Base-by-base conservation (phyloP, 225 moss, liverwort and hornwort genomes). In the Physcomitrellopsis africana region DNA sequence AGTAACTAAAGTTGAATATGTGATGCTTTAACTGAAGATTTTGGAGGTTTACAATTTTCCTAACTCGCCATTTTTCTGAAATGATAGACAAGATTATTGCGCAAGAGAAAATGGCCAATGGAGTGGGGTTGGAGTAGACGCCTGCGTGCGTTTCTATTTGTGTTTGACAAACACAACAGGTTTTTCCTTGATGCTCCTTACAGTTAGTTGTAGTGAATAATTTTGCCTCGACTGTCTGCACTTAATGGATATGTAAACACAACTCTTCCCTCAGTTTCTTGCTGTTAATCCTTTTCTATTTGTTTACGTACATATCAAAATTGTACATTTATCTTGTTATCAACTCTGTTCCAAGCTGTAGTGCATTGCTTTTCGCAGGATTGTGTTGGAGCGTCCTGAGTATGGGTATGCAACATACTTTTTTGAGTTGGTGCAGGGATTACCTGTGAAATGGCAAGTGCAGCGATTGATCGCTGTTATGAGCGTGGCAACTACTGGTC, bases 321-420 rank as follows among this genome's bases (percentile, higher is more conserved):
- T 65, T 69, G 22, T 52, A 52, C 22, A 9, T 11, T 37, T 32
- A 22, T 22, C 22, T 26, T 8, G 7, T 45, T 43, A 1, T 41
- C 1, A 41, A n/a, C 6, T 60, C 11, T 55, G 20, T 57, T 57
- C 67, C 20, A 15, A 70, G 11, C 57, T 60, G 51, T 54, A 29
- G 51, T 63, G 3, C 51, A 12, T 62, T 81, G 65, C 15, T 16
- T 16, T 68, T 53, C 63, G 70, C 69, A 89, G 89, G 80, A 72
- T 90, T 80, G 88, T 90, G 76, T 60, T 90, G 77, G 90, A 90
- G 85, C 88, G 90, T 74, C 90, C 90, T 72, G 90, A 90, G 55
- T 90, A 90, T 76, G 88, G 90, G 64, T 90, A 65, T 75, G 90
- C 90, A 45, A 90, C 90, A 14, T 90, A 90, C 63, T 90, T 86